phyloP scores from a whole-genome alignment of 1,139 yeast genomes.

The Petasospora fabianii region DNA sequence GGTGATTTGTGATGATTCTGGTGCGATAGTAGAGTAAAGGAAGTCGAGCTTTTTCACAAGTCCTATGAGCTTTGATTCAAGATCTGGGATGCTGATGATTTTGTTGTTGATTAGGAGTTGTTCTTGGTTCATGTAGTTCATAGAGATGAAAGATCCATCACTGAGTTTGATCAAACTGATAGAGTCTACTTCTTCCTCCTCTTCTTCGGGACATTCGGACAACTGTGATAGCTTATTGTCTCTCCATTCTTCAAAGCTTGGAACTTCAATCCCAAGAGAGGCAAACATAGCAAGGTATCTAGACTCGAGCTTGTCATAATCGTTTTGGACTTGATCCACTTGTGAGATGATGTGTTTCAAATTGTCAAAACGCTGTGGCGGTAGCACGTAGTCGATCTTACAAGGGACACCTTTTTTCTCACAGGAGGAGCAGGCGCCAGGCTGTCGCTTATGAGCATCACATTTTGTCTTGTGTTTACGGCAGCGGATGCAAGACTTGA shows the following conservation, averaged over 20 bases:
- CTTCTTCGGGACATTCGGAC: neutral
- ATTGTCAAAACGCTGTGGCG: constrained; percentile 31
- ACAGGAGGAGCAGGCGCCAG: constrained; percentile 58
- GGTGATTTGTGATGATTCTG: constrained; percentile 2
- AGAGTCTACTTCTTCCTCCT: constrained; percentile 8
- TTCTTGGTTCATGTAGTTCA: constrained; percentile 12
- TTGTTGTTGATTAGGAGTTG: constrained; percentile 17
- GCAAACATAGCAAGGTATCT: constrained; percentile 14
- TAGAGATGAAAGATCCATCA: constrained; percentile 22
- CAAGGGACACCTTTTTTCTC: constrained; percentile 48
- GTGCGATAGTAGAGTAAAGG: constrained; percentile 6
- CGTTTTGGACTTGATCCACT: constrained; percentile 17
- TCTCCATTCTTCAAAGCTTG: constrained; percentile 21
- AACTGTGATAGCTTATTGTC: constrained; percentile 1
- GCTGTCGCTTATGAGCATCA: constrained; percentile 49
- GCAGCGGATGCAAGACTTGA: constrained; percentile 61
- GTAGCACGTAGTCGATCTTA: constrained; percentile 45
- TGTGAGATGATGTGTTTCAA: constrained; percentile 23
- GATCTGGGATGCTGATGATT: constrained; percentile 15
- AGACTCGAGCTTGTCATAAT: constrained; percentile 13
- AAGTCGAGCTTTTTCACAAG: constrained; percentile 11
- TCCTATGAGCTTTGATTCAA: constrained; percentile 13
- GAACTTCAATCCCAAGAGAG: constrained; percentile 16
- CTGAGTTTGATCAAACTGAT: constrained; percentile 22
- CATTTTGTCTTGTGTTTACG: constrained; percentile 64